Base-by-base conservation (phyloP, 305 asterid genomes). In the Euphrasia arctica region DNA sequence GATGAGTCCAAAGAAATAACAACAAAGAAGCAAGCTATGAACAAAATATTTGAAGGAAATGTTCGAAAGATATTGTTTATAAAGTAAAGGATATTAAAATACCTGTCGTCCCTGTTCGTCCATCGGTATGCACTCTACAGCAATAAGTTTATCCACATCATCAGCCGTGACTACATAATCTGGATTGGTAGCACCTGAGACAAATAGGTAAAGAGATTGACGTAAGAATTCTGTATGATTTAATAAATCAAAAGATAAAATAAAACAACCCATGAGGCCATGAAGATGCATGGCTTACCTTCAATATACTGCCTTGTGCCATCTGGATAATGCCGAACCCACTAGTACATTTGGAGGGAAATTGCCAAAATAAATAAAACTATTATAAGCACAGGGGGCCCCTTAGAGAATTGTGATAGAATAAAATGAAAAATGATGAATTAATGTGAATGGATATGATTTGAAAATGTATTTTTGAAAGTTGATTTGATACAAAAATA, bases 81-180 rank as follows among this genome's bases (percentile, higher is more conserved):
- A 60, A 65, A 52, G 77, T 11, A 43, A 48, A 55, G 48, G 18
- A 45, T 54, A 54, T 27, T 55, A 63, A 49, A 58, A 41, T 64
- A 94, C 99, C 91, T 86, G 98, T 65, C 82, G 80, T 65, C 99
- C 99, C 70, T 83, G 89, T 31, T 94, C 98, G 75, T 94, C 96
- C 99, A 94, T 90, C 4, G 99, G 99, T 76, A 91, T 91, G 82
- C 99, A 94, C 80, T 90, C 98, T 63, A 94, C 99, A 75, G 99
- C 96, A 69, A 94, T 85, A 65, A 86, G 76, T 76, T 85, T 85
- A 79, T 94, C 98, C 55, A 94, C 88, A 64, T 94, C 99, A 78
- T 94, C 99, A 67, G 98, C 96, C 56, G 99, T 94, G 60, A 90
- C 92, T 64, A 82, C 63, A 72, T 91, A 92, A 68, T 89, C 97